Conservation (phyloP, 805 yeast genomes). For the Aciculoconidium aculeatum region DNA sequence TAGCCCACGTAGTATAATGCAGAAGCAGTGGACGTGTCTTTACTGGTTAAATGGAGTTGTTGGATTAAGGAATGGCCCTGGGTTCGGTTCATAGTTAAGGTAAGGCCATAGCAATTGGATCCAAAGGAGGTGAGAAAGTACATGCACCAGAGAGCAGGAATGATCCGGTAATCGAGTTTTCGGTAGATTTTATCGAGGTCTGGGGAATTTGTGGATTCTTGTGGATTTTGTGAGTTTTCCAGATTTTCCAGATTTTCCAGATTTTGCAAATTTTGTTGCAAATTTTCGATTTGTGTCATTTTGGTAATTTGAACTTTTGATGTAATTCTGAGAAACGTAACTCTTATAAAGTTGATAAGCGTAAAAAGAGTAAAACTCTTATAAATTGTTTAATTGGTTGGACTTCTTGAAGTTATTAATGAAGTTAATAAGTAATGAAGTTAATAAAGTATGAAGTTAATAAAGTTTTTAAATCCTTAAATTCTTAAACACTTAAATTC, state of each 20-base stretch:
- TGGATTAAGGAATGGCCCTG: conserved; percentile 56
- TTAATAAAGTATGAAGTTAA: too few species aligned
- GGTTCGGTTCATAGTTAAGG: conserved; percentile 70
- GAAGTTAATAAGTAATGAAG: too few species aligned
- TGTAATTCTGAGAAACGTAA: too few species aligned
- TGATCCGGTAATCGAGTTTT: conserved; percentile 62
- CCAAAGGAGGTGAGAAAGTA: conserved; percentile 80
- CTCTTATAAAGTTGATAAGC: too few species aligned
- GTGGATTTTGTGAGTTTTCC: not conserved
- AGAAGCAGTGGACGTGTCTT: conserved; percentile 65
- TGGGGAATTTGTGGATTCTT: conserved; percentile 10
- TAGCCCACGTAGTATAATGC: conserved; percentile 81
- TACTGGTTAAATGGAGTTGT: conserved; percentile 44
- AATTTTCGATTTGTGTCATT: too few species aligned
- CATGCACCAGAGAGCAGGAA: conserved; percentile 77
- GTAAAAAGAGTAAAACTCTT: too few species aligned
- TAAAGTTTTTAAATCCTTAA: too few species aligned
- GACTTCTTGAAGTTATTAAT: too few species aligned
- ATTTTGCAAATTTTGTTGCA: too few species aligned
- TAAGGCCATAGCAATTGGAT: conserved; percentile 66
- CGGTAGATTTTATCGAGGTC: conserved; percentile 51
- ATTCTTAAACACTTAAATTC: too few species aligned
- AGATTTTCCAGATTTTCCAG: not conserved
- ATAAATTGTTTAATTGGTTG: too few species aligned
- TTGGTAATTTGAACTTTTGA: too few species aligned